phyloP scores from a whole-genome alignment of 1,139 yeast species.

The Saccharomyces hybrid region DNA sequence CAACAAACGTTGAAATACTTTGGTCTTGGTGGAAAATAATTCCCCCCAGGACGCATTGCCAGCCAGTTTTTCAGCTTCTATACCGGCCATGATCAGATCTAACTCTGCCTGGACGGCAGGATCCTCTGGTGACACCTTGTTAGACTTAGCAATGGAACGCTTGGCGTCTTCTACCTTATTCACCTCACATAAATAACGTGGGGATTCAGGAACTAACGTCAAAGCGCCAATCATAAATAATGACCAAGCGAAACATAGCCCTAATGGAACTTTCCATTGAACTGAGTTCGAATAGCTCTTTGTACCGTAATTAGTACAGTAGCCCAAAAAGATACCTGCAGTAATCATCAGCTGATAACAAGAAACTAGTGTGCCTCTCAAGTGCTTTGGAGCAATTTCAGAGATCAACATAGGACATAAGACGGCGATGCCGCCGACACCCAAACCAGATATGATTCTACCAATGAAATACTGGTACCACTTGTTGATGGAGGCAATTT shows the following conservation, averaged over 20 bases:
- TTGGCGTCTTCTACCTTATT: slow-evolving; percentile 50
- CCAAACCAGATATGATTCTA: slow-evolving; percentile 52
- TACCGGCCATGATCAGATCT: slow-evolving; percentile 52
- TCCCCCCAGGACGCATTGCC: slow-evolving; percentile 34
- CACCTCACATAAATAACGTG: slow-evolving; percentile 54
- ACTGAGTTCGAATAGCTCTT: slow-evolving; percentile 38
- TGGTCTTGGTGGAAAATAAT: slow-evolving; percentile 27
- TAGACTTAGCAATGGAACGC: slow-evolving; percentile 37
- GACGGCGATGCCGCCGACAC: slow-evolving; percentile 54
- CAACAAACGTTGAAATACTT: slow-evolving; percentile 50
- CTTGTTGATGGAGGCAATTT: slow-evolving; percentile 41
- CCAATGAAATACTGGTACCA: slow-evolving; percentile 51
- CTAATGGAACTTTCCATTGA: slow-evolving; percentile 55
- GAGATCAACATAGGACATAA: slow-evolving; percentile 54
- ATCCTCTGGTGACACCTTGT: slow-evolving; percentile 39
- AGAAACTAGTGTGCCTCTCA: slow-evolving; percentile 57
- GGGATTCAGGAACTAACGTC: slow-evolving; percentile 66
- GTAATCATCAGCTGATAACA: slow-evolving; percentile 57
- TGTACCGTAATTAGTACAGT: slow-evolving; percentile 51
- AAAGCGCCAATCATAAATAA: slow-evolving; percentile 41
- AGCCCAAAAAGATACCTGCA: slow-evolving; percentile 51
- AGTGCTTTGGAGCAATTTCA: slow-evolving; percentile 55
- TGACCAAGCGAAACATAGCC: slow-evolving; percentile 40
- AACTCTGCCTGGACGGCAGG: slow-evolving; percentile 47
- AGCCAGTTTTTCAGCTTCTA: slow-evolving; percentile 39